Evolutionary conservation across 1,284 basidiomycete genomes (phyloP), one percentile per base, ranked within the genome.

Genomic region (Hemileia vastatrix): DNA sequence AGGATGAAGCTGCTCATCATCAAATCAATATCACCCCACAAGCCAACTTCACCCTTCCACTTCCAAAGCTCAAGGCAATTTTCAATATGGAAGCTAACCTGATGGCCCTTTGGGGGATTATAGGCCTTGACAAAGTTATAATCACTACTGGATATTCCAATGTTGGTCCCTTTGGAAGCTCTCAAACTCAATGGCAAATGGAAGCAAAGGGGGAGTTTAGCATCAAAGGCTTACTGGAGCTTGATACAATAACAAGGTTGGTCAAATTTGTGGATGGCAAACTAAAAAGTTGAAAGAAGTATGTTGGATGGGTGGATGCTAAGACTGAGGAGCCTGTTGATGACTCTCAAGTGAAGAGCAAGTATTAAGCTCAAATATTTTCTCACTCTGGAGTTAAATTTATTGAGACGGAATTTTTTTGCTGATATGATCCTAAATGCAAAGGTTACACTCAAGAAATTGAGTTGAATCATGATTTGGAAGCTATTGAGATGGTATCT

Each of bases 101-200:
- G 61, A 51, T 33, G 9, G 31, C 57, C 24, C 81, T 95, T 18
- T 87, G 83, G 55, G 91, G 90, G 43, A 79, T 95, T 68, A 83
- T 97, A 65, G 94, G 98, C 75, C 83, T 97, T 44, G 93, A 97
- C 68, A 92, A 95, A 79, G 91, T 95, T 65, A 80, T 94, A 67
- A 94, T 98, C 66, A 82, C 92, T 74, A 95, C 95, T 60, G 95
- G 95, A 69, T 97, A 91, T 77, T 94, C 87, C 49, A 95, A 98
- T 78, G 89, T 98, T 63, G 88, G 94, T n/a, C 95, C 94, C 4
- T 98, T 92, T 90, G 95, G 95, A 71, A 93, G 90, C 72, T 87
- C 93, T 21, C 86, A 95, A 69, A 98, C 94, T n/a, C 85, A 94
- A 68, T 98, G 94, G 94, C 93, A 98, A 80, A 95, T 96, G 90